phyloP scores from a whole-genome alignment of 2,329 filamentous ascomycete species.

The Onygena corvina region DNA sequence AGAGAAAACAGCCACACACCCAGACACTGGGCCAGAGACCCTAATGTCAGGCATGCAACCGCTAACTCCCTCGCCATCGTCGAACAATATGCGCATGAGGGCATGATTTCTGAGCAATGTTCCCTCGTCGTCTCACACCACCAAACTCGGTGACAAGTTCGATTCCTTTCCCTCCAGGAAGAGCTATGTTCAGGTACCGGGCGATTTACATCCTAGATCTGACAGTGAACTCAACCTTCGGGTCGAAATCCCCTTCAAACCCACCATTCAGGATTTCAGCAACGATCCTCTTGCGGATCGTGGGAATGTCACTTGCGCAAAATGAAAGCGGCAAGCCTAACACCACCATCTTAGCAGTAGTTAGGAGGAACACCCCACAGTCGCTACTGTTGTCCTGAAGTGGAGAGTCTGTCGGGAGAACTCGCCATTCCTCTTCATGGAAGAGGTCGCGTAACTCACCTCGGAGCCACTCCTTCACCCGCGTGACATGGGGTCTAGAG shows the following conservation, averaged over 20 bases:
- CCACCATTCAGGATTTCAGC: slow-evolving; percentile 38
- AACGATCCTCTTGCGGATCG: slow-evolving; percentile 36
- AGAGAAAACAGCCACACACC: no score
- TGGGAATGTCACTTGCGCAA: slow-evolving; percentile 28
- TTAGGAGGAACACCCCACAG: slow-evolving; percentile 41
- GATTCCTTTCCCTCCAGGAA: not conserved
- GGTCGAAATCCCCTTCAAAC: slow-evolving; percentile 32
- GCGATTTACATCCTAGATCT: slow-evolving; percentile 13
- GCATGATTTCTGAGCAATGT: not conserved
- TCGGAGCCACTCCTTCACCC: slow-evolving; percentile 32
- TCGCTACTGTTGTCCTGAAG: slow-evolving; percentile 38
- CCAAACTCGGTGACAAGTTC: not conserved
- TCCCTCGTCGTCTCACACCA: slow-evolving; percentile 1
- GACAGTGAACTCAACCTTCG: slow-evolving; percentile 13
- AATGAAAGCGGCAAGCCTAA: slow-evolving; percentile 34
- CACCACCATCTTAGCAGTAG: slow-evolving; percentile 38
- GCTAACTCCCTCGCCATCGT: not conserved
- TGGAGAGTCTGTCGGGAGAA: slow-evolving; percentile 31
- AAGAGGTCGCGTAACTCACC: slow-evolving; percentile 32
- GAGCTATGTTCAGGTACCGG: slow-evolving; percentile 8
- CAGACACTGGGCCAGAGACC: not conserved
- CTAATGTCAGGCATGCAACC: not conserved
- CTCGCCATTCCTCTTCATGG: slow-evolving; percentile 34
- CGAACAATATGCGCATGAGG: not conserved
- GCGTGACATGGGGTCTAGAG: slow-evolving; percentile 24